Evolutionary conservation across 2,329 filamentous ascomycete genomes (phyloP).

Genomic region (Arthrinium puccinioides): DNA sequence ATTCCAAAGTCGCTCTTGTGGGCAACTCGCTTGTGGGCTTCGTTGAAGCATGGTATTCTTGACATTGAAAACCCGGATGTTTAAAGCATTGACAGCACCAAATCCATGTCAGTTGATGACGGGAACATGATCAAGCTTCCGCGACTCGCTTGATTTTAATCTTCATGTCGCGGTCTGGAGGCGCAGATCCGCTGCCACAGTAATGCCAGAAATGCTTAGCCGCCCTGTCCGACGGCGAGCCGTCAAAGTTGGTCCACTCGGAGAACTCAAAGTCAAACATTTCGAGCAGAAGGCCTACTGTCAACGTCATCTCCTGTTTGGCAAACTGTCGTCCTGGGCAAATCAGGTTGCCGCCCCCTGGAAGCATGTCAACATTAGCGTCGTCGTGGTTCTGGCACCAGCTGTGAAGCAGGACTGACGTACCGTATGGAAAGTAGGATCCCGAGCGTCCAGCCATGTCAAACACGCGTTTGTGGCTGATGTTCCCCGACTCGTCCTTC

Average conservation of each 20-base stretch:
- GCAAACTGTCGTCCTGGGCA: conserved; percentile 32
- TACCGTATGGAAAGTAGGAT: conserved; percentile 16
- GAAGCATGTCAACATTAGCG: too few species aligned
- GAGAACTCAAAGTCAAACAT: conserved; percentile 22
- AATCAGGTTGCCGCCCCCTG: conserved; percentile 24
- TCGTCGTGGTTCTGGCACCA: too few species aligned
- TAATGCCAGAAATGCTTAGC: conserved; percentile 3
- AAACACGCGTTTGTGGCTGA: too few species aligned
- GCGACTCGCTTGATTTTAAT: conserved; percentile 3
- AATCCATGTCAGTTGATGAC: too few species aligned
- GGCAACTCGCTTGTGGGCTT: too few species aligned
- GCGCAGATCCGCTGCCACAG: conserved; percentile 3
- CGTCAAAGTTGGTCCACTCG: conserved; percentile 5
- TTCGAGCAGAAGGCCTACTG: conserved; percentile 19
- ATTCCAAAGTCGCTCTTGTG: too few species aligned
- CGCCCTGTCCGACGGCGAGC: conserved; percentile 3
- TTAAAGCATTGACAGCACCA: too few species aligned
- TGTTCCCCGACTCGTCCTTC: too few species aligned
- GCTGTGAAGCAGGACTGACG: too few species aligned
- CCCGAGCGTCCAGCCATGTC: conserved; percentile 1
- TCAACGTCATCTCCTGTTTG: conserved; percentile 29
- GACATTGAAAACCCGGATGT: too few species aligned
- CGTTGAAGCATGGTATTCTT: too few species aligned
- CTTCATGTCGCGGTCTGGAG: conserved; percentile 6
- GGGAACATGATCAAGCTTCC: too few species aligned